Evolutionary conservation across 2,329 filamentous ascomycete species (phyloP), one percentile per base, ranked within the genome.

Genomic region (Alternaria alternata): DNA sequence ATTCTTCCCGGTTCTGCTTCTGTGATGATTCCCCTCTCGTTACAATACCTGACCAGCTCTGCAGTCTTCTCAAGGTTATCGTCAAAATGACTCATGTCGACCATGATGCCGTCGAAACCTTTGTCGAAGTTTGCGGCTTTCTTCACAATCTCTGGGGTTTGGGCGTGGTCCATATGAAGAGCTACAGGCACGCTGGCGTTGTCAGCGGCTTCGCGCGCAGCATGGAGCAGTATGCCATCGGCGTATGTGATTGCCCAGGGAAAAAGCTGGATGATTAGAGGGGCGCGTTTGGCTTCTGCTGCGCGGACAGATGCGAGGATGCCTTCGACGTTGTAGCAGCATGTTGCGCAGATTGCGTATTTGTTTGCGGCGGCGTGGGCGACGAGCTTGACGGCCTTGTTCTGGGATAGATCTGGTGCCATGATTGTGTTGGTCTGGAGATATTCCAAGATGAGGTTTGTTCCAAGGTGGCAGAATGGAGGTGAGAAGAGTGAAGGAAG

Each of bases 1-100:
- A 92, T 92, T 3, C 89, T 80, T 0, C 89, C 89, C 0, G 89
- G 89, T 71, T 92, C 89, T 0, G 89, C 89, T 74, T 92, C 89
- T 2, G 88, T 89, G 5, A 88, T 85, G 63, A 91, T 91, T 3
- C 88, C 88, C 42, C 85, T 82, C 65, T 80, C 86, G 72, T 90
- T 85, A 72, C 89, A 90, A 72, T 89, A 87, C 22, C 78, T 79
- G 7, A 88, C 87, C 51, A 91, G 78, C 65, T 90, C 87, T 51
- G 81, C 81, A 20, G 89, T 92, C 71, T 86, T 83, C 3, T 83
- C 80, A 38, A 93, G 80, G 71, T 92, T 92, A 78, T 91, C 89
- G 54, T 85, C 88, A 71, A 90, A 87, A 73, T 92, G 89, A 59
- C 84, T 87, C 89, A 92, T 92, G 77, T 92, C 90, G 0, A 92